phyloP scores from a whole-genome alignment of 2,329 filamentous ascomycete species.

The Macrophomina phaseolina region DNA sequence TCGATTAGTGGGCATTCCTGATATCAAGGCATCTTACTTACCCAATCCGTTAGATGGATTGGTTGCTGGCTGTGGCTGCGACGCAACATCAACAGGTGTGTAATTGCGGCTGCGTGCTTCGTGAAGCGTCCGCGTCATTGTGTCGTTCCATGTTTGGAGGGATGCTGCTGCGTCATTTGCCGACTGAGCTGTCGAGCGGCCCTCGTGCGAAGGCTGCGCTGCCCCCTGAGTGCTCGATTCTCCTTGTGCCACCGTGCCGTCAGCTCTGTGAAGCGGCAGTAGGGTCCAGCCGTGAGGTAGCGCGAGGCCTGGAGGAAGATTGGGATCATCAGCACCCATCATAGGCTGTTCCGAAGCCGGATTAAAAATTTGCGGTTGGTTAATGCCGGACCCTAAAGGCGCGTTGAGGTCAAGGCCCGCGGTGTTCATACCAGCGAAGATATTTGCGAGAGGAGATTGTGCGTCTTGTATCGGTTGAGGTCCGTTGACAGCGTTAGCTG shows the following conservation, averaged over 20 bases:
- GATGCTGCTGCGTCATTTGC: conserved; percentile 7
- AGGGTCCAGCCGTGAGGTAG: conserved; percentile 47
- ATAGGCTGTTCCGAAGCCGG: conserved; percentile 36
- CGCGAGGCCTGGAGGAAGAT: conserved; percentile 42
- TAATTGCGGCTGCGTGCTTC: conserved; percentile 14
- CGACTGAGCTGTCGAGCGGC: neutral
- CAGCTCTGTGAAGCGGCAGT: conserved; percentile 29
- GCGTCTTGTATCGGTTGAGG: conserved; percentile 36
- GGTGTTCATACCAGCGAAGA: conserved; percentile 35
- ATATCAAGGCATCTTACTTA: neutral
- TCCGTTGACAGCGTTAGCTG: conserved; percentile 23
- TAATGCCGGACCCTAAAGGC: conserved; percentile 33
- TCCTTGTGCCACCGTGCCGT: neutral
- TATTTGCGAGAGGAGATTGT: conserved; percentile 40
- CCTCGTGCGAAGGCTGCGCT: neutral
- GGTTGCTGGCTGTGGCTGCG: neutral
- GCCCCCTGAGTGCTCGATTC: neutral
- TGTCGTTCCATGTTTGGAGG: conserved; percentile 23
- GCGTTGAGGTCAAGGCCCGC: conserved; percentile 37
- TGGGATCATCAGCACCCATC: conserved; percentile 42
- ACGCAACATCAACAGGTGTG: neutral
- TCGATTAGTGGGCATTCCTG: neutral
- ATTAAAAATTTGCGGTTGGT: conserved; percentile 17
- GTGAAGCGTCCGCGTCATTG: conserved; percentile 12
- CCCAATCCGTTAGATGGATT: neutral